Base-by-base conservation (phyloP, 345 rosid species). In the Gossypium longicalyx region DNA sequence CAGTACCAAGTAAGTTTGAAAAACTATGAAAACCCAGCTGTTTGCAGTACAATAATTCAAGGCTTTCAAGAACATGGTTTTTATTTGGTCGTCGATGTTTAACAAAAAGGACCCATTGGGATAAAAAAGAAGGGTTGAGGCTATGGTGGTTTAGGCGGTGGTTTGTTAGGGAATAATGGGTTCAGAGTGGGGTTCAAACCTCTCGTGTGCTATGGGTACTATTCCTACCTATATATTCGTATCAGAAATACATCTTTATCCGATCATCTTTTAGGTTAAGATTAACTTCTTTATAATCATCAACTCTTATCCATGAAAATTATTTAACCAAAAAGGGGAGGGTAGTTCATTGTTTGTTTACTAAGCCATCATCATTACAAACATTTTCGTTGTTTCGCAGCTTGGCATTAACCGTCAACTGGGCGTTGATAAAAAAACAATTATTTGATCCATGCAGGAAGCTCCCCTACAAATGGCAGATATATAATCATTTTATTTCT, bases 131-230 rank as follows among this genome's bases (percentile, higher is more conserved):
- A 34, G 38, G 38, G 38, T 4, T 34, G 38, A 4, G 38, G 41
- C 7, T 34, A 34, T 5, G 41, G 25, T 52, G 16, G 51, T n/a
- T 59, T 73, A 29, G 68, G 69, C 53, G 67, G 47, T 73, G 76
- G 68, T 5, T 27, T 45, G 47, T 15, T 1, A 47, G 53, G 38
- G 10, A 72, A 49, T 7, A 25, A 20, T 61, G 47, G 49, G 44
- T 53, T 29, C 38, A 29, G 38, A 29, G 38, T 29, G 38, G 34
- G 38, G 38, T 29, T 53, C 3, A 47, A 12, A 20, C 67, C 7
- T 5, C 17, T 61, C 2, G 66, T 29, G 20, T 15, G n/a, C 3
- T 23, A 57, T 25, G 57, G 51, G 51, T 4, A 3, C 38, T 29
- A 29, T 29, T 29, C 38, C 38, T 29, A 29, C 38, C 38, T 29